A percentile compares a stretch with the other conserved stretches of the same genome.
phyloP scores from a whole-genome alignment of 83 land plant genomes.

The Picea abies region DNA sequence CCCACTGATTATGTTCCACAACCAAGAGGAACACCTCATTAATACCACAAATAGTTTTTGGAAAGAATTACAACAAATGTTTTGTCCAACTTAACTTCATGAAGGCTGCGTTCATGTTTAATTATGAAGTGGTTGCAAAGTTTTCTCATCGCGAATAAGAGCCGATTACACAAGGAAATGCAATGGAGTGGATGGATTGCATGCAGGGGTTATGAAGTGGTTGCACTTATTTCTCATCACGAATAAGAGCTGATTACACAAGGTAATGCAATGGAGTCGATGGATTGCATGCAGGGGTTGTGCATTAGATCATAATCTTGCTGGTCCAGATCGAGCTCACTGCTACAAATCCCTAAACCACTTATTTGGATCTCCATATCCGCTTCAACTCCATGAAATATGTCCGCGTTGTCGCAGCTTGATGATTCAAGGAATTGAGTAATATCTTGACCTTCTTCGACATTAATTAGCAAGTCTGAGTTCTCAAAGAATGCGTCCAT shows the following conservation, averaged over 20 bases:
- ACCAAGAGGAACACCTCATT: no score
- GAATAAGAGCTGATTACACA: slow-evolving; percentile 1
- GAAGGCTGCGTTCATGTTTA: no score
- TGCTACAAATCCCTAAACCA: background rate
- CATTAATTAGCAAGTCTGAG: background rate
- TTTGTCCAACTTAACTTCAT: no score
- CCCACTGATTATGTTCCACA: no score
- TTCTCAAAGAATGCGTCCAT: background rate
- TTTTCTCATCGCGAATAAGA: no score
- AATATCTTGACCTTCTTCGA: background rate
- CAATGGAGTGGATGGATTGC: no score
- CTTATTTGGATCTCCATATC: slow-evolving; percentile 5
- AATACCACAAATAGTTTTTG: no score
- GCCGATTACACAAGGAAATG: no score
- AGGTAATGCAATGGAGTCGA: background rate
- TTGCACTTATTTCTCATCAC: background rate
- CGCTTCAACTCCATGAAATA: slow-evolving; percentile 6
- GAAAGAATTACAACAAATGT: no score
- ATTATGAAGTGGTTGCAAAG: no score
- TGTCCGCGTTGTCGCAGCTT: background rate
- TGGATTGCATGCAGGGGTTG: background rate
- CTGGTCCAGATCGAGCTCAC: background rate
- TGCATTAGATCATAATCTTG: background rate
- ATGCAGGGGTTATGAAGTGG: no score
- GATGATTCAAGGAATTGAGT: background rate